These are phyloP conservation scores for Populus deltoides DNA, from an alignment of 345 rosid genomes.

Conservation along the genomic window DNA sequence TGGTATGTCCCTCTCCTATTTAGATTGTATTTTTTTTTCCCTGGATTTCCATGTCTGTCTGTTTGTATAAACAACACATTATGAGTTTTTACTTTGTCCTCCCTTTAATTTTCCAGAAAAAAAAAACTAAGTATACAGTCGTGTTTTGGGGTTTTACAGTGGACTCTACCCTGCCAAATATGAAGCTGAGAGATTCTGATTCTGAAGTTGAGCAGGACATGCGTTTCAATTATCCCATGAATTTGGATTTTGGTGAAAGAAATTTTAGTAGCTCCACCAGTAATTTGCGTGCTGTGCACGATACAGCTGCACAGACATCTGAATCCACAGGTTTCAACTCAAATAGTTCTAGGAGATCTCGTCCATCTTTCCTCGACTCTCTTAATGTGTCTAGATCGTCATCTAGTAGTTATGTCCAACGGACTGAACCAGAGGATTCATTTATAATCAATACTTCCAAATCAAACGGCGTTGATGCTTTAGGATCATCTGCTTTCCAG, in stretches of 20 bases:
- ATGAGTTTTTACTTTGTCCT: conserved; percentile 9
- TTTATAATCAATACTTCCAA: conserved; percentile 34
- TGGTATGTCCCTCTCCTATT: conserved; percentile 30
- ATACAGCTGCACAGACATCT: conserved; percentile 32
- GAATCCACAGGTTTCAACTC: conserved; percentile 45
- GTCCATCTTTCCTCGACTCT: conserved; percentile 91
- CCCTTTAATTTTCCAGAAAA: conserved; percentile 1
- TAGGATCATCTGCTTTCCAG: conserved; percentile 34
- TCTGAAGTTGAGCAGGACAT: conserved; percentile 36
- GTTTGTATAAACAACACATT: not conserved
- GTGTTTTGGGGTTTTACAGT: conserved; percentile 27
- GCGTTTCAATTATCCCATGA: conserved; percentile 23
- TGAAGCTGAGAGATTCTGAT: conserved; percentile 33
- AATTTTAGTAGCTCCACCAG: conserved; percentile 41
- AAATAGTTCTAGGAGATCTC: conserved; percentile 53
- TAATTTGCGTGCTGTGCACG: conserved; percentile 36
- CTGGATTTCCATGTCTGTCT: conserved; percentile 8
- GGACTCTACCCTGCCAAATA: conserved; percentile 41
- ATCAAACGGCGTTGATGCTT: conserved; percentile 34
- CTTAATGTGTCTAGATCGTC: conserved; percentile 58
- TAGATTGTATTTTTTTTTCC: conserved; percentile 31
- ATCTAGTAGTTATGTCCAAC: conserved; percentile 43
- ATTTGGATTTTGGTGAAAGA: conserved; percentile 35
- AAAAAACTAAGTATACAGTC: conserved; percentile 14
- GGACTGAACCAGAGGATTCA: conserved; percentile 30